phyloP scores from a whole-genome alignment of 2,329 filamentous ascomycete genomes.

The Atkinsonella hypoxylon region DNA sequence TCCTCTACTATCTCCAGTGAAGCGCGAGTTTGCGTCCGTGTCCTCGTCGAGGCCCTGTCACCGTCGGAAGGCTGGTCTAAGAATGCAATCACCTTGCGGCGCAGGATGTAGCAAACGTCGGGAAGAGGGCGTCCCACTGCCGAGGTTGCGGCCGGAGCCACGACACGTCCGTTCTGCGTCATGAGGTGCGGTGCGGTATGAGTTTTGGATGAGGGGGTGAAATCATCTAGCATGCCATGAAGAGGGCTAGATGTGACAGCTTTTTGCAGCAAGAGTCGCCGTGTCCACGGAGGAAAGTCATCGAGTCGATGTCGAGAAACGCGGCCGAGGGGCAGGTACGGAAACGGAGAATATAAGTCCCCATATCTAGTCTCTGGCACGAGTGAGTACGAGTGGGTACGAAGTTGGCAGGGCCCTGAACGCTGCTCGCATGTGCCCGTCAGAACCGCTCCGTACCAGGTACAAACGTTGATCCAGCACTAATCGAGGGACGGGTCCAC shows the following conservation, averaged over 20 bases:
- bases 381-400: no score
- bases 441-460: no score
- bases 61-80: conserved; percentile 44
- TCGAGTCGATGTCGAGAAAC: neutral
- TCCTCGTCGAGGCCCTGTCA: conserved; percentile 43
- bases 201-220: neutral
- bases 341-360: neutral
- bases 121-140: conserved; percentile 7
- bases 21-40: conserved; percentile 63
- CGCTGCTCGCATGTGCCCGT: no score
- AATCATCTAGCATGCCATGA: neutral
- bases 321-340: neutral
- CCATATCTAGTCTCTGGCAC: neutral
- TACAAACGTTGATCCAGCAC: no score
- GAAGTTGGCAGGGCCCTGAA: no score
- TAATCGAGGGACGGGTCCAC: no score
- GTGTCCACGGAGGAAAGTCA: conserved; percentile 3
- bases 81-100: conserved; percentile 52
- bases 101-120: conserved; percentile 39
- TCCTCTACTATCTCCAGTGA: conserved; percentile 64
- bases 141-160: conserved; percentile 2
- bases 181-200: neutral
- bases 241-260: neutral
- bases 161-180: conserved; percentile 6
- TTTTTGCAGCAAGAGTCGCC: no score